A percentile compares a stretch with the other conserved stretches of the same genome.
phyloP scores from a whole-genome alignment of 2,329 filamentous ascomycete genomes.

The Tolypocladium cylindrosporum region DNA sequence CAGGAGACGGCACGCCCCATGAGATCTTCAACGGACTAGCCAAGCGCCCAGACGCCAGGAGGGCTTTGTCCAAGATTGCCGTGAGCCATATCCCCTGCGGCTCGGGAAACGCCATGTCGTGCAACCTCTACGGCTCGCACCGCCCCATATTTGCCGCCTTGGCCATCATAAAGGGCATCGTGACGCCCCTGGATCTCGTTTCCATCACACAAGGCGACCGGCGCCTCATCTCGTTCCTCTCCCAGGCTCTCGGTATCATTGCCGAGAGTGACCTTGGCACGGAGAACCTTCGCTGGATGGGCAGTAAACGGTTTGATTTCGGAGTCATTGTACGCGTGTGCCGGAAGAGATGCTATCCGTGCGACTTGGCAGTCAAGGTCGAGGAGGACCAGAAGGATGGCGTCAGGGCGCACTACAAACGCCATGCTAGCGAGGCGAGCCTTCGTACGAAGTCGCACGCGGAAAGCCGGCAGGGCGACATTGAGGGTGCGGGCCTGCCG shows the following conservation, averaged over 20 bases:
- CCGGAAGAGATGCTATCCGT: constrained; percentile 72
- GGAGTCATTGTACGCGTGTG: constrained; percentile 73
- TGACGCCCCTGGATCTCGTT: constrained; percentile 75
- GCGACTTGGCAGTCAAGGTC: constrained; percentile 77
- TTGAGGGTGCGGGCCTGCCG: constrained; percentile 50
- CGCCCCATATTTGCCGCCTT: constrained; percentile 68
- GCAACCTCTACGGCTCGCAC: constrained; percentile 77
- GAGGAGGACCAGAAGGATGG: constrained; percentile 65
- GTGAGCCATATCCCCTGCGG: constrained; percentile 86
- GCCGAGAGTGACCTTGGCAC: constrained; percentile 86
- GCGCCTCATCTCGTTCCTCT: constrained; percentile 77
- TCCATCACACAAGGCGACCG: constrained; percentile 75
- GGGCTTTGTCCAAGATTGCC: constrained; percentile 66
- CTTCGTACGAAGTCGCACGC: constrained; percentile 8
- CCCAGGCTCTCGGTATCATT: constrained; percentile 80
- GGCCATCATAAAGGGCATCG: constrained; percentile 75
- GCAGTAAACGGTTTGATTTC: constrained; percentile 70
- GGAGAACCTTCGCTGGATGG: constrained; percentile 91
- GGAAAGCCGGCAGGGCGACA: constrained; percentile 10
- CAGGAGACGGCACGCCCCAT: constrained; percentile 83
- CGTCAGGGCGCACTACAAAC: constrained; percentile 64
- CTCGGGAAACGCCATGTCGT: constrained; percentile 87
- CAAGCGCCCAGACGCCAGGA: constrained; percentile 61
- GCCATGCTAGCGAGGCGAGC: constrained; percentile 27
- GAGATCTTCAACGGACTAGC: constrained; percentile 93